phyloP scores from a whole-genome alignment of 768 basidiomycete species.

The Crepidotus variabilis region DNA sequence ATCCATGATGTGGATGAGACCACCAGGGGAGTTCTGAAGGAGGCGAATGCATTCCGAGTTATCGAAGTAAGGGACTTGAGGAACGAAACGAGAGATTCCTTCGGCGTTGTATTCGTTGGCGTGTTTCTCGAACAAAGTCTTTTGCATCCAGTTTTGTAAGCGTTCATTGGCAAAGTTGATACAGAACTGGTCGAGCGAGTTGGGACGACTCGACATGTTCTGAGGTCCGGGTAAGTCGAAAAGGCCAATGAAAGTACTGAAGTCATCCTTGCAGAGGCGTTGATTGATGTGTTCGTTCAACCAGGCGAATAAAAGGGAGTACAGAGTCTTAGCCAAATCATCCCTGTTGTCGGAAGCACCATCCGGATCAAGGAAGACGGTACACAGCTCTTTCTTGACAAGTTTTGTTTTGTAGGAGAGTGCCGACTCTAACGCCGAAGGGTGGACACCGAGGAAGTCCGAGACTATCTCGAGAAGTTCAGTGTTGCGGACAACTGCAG shows the following conservation, averaged over 20 bases:
- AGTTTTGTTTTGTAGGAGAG: constrained; percentile 91
- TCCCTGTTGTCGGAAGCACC: constrained; percentile 92
- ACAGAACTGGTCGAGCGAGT: constrained; percentile 95
- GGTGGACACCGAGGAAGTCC: constrained; percentile 85
- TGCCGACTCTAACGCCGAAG: constrained; percentile 68
- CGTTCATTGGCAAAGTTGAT: constrained; percentile 97
- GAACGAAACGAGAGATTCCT: constrained; percentile 68
- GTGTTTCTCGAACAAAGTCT: constrained; percentile 75
- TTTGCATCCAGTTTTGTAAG: constrained; percentile 79
- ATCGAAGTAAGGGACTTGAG: constrained; percentile 78
- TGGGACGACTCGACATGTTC: constrained; percentile 81
- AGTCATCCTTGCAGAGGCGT: constrained; percentile 91
- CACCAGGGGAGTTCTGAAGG: constrained; percentile 82
- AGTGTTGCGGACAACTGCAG: constrained; percentile 84
- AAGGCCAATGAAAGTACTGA: constrained; percentile 85
- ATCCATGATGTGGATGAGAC: constrained; percentile 96
- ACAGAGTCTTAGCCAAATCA: constrained; percentile 89
- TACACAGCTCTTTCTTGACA: constrained; percentile 95
- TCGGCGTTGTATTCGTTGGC: constrained; percentile 82
- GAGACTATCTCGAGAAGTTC: constrained; percentile 82
- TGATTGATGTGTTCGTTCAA: constrained; percentile 96
- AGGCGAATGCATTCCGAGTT: constrained; percentile 88
- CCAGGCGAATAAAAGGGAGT: constrained; percentile 94
- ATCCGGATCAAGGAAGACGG: constrained; percentile 92
- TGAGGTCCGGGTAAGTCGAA: constrained; percentile 94